Conservation (phyloP, 2,329 filamentous ascomycete species). For the Phaeosphaeriaceae sp. region DNA sequence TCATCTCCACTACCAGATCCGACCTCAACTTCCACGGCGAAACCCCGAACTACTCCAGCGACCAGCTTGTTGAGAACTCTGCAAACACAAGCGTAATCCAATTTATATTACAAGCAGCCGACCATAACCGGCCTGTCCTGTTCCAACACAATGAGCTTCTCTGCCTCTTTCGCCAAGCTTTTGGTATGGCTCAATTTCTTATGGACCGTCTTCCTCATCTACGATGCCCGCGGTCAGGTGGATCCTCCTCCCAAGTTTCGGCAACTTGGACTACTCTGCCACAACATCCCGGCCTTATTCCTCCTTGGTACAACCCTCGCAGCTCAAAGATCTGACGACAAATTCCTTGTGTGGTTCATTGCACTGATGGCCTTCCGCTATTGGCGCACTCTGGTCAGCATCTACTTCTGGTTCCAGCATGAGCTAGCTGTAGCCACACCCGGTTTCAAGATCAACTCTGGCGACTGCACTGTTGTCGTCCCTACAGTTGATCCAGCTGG, state of each 20-base stretch:
- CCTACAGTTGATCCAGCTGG: slow-evolving; percentile 23
- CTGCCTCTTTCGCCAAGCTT: neutral
- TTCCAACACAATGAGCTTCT: neutral
- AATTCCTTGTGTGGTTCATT: slow-evolving; percentile 16
- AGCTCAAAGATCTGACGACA: slow-evolving; percentile 6
- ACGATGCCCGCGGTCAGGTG: slow-evolving; percentile 5
- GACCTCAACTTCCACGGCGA: no score
- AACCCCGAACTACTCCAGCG: no score
- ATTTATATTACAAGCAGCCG: no score
- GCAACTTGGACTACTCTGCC: slow-evolving; percentile 14
- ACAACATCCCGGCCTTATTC: slow-evolving; percentile 13
- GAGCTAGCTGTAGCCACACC: slow-evolving; percentile 1
- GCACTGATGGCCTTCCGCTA: slow-evolving; percentile 25
- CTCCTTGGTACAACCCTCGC: slow-evolving; percentile 8
- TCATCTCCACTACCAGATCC: no score
- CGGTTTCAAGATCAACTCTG: neutral
- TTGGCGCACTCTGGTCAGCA: slow-evolving; percentile 22
- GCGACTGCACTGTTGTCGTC: slow-evolving; percentile 27
- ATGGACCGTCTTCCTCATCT: slow-evolving; percentile 16
- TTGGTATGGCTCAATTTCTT: neutral
- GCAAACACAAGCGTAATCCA: no score
- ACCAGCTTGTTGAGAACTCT: no score
- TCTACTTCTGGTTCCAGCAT: slow-evolving; percentile 28
- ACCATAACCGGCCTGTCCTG: neutral
- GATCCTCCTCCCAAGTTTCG: neutral